Evolutionary conservation across 148 eudicot species (phyloP).

Genomic region (Arbutus unedo): DNA sequence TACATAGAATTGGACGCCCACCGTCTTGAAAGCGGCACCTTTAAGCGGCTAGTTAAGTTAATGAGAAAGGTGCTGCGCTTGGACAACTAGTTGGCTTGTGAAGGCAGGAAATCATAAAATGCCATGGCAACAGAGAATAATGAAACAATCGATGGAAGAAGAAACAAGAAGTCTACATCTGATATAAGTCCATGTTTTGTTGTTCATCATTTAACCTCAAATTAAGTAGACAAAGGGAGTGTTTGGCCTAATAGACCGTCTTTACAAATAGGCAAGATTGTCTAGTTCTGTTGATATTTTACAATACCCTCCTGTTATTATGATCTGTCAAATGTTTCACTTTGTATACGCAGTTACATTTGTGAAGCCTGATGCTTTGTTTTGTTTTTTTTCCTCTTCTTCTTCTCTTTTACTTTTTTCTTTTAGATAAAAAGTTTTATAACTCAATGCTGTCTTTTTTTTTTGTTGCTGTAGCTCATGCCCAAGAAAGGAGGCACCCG

Average conservation of each 20-base stretch:
- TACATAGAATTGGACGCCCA: no score
- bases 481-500: conserved; percentile 79
- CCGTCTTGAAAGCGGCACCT: no score
- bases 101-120: no score
- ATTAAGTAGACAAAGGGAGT: not conserved
- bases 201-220: not conserved
- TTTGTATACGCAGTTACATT: not conserved
- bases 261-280: not conserved
- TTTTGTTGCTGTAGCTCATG: conserved; percentile 43
- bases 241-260: not conserved
- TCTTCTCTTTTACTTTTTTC: not conserved
- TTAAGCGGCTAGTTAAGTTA: no score
- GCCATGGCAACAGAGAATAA: not conserved
- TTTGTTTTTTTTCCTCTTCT: not conserved
- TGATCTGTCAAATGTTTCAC: conserved; percentile 1
- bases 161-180: not conserved
- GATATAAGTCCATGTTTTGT: not conserved
- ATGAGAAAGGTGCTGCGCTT: no score
- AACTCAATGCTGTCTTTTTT: not conserved
- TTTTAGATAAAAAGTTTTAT: not conserved
- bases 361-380: not conserved
- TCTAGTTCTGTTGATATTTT: not conserved
- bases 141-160: not conserved
- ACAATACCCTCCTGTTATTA: not conserved
- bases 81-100: no score